Evolutionary conservation across 495 filamentous ascomycete genomes (phyloP).

Genomic region (Xylaria intraflava): DNA sequence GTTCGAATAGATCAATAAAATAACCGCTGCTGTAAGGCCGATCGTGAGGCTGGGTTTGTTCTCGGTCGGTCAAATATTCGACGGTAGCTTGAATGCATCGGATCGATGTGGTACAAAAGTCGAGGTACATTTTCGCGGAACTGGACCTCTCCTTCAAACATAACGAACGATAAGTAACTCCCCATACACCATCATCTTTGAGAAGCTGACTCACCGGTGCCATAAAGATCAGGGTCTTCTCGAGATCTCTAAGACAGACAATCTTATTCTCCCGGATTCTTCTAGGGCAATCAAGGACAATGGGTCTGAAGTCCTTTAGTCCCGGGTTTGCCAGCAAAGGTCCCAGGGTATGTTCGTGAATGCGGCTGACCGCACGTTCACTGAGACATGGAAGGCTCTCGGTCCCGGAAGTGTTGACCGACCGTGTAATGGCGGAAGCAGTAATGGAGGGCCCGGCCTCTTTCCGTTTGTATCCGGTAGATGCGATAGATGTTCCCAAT

Average conservation of each 20-base stretch:
- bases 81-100: conserved; percentile 78
- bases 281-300: conserved; percentile 65
- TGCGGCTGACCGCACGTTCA: conserved; percentile 45
- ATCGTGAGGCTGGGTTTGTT: conserved; percentile 73
- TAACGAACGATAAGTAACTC: conserved; percentile 60
- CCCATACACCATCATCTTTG: conserved; percentile 45
- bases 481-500: conserved; percentile 49
- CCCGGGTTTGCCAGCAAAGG: conserved; percentile 43
- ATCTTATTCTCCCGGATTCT: conserved; percentile 77
- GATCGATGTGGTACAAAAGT: conserved; percentile 82
- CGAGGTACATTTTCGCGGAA: conserved; percentile 61
- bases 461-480: conserved; percentile 31
- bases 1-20: conserved; percentile 86
- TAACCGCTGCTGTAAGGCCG: conserved; percentile 86
- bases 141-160: conserved; percentile 67
- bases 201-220: conserved; percentile 72
- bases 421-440: conserved; percentile 40
- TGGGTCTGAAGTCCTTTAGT: conserved; percentile 70
- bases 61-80: conserved; percentile 68
- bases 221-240: conserved; percentile 80
- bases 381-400: conserved; percentile 39
- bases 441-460: conserved; percentile 16
- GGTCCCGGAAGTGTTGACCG: conserved; percentile 36
- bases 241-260: conserved; percentile 76
- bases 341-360: conserved; percentile 47